Evolutionary conservation across 257 asterid genomes (phyloP).

Genomic region (Ilex asprella): DNA sequence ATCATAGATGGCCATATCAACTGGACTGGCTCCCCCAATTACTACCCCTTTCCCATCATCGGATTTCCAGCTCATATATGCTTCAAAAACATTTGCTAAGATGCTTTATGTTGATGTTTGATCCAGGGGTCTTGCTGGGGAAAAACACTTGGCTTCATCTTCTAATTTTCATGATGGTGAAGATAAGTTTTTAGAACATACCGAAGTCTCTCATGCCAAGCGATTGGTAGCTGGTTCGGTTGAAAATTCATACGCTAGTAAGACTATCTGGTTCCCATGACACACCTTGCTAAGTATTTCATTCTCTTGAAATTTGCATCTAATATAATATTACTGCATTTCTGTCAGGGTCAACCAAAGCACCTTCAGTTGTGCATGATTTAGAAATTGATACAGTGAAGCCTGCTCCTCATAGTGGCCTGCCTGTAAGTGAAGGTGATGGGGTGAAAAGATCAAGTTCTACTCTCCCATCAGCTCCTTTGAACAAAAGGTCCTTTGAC

Average conservation of each 20-base stretch:
- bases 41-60: no score
- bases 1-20: no score
- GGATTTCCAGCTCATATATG: no score
- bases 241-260: slow-evolving; percentile 24
- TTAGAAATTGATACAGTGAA: slow-evolving; percentile 12
- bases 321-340: background rate
- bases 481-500: slow-evolving; percentile 10
- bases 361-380: slow-evolving; percentile 13
- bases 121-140: background rate
- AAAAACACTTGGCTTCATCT: slow-evolving; percentile 17
- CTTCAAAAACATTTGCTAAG: no score
- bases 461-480: slow-evolving; percentile 10
- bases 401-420: slow-evolving; percentile 19
- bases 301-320: background rate
- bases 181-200: slow-evolving; percentile 22
- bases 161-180: slow-evolving; percentile 14
- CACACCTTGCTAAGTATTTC: background rate
- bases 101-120: no score
- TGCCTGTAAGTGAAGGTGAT: slow-evolving; percentile 23
- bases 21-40: no score
- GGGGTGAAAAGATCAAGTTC: slow-evolving; percentile 24
- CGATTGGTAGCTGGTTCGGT: slow-evolving; percentile 7
- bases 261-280: slow-evolving; percentile 1
- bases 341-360: slow-evolving; percentile 17
- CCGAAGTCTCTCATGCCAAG: slow-evolving; percentile 16